phyloP scores from a whole-genome alignment of 2,329 filamentous ascomycete genomes.

The Exutisphaerella laricina region DNA sequence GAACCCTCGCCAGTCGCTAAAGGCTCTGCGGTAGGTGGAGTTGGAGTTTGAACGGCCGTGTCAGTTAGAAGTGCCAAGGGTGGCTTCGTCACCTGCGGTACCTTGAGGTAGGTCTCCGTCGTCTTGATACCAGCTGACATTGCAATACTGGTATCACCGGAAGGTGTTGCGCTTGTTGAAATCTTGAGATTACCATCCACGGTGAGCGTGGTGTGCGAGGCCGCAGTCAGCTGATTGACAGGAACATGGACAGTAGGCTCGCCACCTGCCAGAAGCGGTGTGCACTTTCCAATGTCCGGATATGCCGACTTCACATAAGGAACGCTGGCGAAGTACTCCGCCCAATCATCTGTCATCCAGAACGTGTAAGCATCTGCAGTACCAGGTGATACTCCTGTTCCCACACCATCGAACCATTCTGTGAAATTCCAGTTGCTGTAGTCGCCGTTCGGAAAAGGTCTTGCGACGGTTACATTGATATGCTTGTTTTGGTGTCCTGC shows the following conservation, averaged over 20 bases:
- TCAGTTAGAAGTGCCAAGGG: too few relatives aligned
- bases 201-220: slow-evolving; percentile 9
- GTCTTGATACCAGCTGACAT: too few relatives aligned
- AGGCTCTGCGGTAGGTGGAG: slow-evolving; percentile 2
- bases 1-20: background rate
- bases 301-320: slow-evolving; percentile 6
- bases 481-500: background rate
- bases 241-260: slow-evolving; percentile 12
- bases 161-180: too few relatives aligned
- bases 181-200: background rate
- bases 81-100: too few relatives aligned
- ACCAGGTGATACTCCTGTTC: background rate
- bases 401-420: slow-evolving; percentile 5
- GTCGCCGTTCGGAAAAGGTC: slow-evolving; percentile 9
- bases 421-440: slow-evolving; percentile 14
- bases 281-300: slow-evolving; percentile 4
- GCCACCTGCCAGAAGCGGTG: slow-evolving; percentile 7
- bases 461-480: slow-evolving; percentile 3
- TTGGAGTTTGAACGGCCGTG: too few relatives aligned
- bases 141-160: too few relatives aligned
- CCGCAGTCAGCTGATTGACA: slow-evolving; percentile 11
- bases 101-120: too few relatives aligned
- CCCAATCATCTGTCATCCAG: slow-evolving; percentile 5
- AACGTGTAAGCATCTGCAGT: slow-evolving; percentile 11
- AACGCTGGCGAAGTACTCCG: slow-evolving; percentile 5